phyloP scores from a whole-genome alignment of 2,329 filamentous ascomycete genomes.

The Drechslerella coelobrocha region DNA sequence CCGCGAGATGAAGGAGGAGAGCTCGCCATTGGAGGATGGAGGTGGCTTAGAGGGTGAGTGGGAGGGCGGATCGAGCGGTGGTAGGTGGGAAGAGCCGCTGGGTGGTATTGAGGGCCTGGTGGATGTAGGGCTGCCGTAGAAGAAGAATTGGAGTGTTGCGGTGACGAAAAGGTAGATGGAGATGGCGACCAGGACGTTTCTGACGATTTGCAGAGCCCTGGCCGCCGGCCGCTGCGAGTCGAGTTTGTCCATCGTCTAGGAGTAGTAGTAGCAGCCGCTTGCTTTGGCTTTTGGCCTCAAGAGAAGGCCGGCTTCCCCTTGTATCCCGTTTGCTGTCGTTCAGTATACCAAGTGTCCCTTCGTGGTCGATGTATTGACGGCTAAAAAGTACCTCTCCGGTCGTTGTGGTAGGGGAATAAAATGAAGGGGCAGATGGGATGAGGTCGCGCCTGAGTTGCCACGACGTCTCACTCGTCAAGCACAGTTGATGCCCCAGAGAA shows the following conservation, averaged over 20 bases:
- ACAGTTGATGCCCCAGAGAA: no score
- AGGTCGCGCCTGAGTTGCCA: no score
- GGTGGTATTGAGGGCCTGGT: slow-evolving; percentile 20
- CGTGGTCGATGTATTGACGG: no score
- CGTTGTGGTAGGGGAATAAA: no score
- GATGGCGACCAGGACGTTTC: slow-evolving; percentile 40
- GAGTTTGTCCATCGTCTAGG: slow-evolving; percentile 35
- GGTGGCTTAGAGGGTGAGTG: neutral
- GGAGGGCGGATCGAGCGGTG: slow-evolving; percentile 59
- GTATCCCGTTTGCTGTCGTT: no score
- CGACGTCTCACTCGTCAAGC: no score
- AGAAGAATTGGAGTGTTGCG: slow-evolving; percentile 38
- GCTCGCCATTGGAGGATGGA: slow-evolving; percentile 20
- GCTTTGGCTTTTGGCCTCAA: no score
- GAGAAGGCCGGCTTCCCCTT: no score
- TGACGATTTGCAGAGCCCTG: slow-evolving; percentile 37
- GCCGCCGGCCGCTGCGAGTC: slow-evolving; percentile 45
- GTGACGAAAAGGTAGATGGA: slow-evolving; percentile 42
- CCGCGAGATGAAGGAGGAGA: slow-evolving; percentile 60
- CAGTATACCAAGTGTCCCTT: no score
- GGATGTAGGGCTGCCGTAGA: slow-evolving; percentile 45
- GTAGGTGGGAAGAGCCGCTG: neutral
- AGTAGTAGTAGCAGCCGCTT: no score
- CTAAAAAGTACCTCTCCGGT: no score
- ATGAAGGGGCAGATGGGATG: no score